Conservation (phyloP, 2,329 filamentous ascomycete species). For the Fusarium begoniae region DNA sequence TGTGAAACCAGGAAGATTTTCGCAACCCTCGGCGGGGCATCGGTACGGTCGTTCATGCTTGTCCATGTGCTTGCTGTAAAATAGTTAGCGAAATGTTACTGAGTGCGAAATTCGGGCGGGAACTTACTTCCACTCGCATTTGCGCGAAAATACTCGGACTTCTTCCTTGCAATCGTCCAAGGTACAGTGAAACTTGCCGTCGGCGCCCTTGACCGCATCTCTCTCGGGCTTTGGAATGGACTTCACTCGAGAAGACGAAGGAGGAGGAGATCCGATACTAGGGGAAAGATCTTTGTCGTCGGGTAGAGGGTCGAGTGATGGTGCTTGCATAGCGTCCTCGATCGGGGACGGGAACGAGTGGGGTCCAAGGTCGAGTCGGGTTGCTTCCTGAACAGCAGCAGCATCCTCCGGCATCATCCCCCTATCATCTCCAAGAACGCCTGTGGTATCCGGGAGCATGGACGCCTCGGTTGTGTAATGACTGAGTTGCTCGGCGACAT, state of each 20-base stretch:
- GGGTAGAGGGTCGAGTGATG: conserved; percentile 46
- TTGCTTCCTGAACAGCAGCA: conserved; percentile 49
- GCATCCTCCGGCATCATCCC: conserved; percentile 52
- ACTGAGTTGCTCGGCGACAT: conserved; percentile 54
- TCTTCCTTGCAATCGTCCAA: conserved; percentile 74
- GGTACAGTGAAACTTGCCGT: conserved; percentile 82
- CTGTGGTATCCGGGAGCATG: conserved; percentile 51
- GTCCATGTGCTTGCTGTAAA: conserved; percentile 91
- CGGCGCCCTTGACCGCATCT: conserved; percentile 66
- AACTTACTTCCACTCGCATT: conserved; percentile 94
- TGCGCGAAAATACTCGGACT: conserved; percentile 74
- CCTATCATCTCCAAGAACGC: conserved; percentile 48
- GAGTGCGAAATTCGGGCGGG: background rate
- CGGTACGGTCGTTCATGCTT: conserved; percentile 95
- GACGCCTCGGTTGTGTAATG: conserved; percentile 54
- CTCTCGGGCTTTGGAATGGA: conserved; percentile 68
- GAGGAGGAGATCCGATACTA: conserved; percentile 45
- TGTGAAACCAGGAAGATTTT: conserved; percentile 92
- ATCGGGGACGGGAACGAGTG: conserved; percentile 49
- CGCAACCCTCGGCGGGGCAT: conserved; percentile 82
- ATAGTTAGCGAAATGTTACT: conserved; percentile 35
- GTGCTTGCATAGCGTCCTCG: conserved; percentile 43
- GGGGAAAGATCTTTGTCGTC: conserved; percentile 50
- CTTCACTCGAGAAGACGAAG: conserved; percentile 55
- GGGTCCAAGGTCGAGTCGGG: conserved; percentile 51